Conservation (phyloP, 495 filamentous ascomycete genomes). For the Sordaria brevicollis region DNA sequence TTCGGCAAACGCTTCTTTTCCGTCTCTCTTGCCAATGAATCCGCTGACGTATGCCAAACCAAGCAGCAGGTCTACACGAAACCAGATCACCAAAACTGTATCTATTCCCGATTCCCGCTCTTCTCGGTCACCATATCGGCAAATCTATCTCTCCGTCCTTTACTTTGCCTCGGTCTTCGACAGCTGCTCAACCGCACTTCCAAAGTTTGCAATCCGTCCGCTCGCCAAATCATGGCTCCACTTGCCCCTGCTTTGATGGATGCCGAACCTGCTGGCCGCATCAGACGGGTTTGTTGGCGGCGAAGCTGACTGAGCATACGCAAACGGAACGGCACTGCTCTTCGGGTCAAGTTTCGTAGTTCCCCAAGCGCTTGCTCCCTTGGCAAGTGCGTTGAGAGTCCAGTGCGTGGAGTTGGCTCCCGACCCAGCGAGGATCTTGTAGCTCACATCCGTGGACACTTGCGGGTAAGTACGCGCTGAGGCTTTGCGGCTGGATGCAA, state of each 20-base stretch:
- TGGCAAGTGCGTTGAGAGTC: constrained; percentile 25
- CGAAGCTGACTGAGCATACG: constrained; percentile 25
- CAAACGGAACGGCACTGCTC: constrained; percentile 26
- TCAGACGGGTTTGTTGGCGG: constrained; percentile 25
- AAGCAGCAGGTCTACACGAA: background rate
- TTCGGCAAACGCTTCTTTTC: background rate
- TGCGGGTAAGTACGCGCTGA: constrained; percentile 17
- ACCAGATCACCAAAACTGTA: background rate
- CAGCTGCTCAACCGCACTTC: constrained; percentile 16
- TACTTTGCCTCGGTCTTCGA: background rate
- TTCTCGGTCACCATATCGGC: background rate
- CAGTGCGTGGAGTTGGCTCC: constrained; percentile 27
- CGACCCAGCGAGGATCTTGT: constrained; percentile 17
- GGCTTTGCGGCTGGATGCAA: constrained; percentile 22
- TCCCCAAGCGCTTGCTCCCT: constrained; percentile 25
- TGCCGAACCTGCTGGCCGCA: constrained; percentile 24
- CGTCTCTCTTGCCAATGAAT: background rate
- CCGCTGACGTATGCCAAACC: background rate
- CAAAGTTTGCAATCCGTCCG: constrained; percentile 30
- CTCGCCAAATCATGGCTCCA: constrained; percentile 26
- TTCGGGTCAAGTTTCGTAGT: constrained; percentile 27
- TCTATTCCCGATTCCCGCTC: background rate
- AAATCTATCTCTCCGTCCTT: background rate
- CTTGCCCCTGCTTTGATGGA: constrained; percentile 29
- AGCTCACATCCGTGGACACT: constrained; percentile 12